phyloP scores from a whole-genome alignment of 2,329 filamentous ascomycete species.

The Aspergillus aculeatinus region DNA sequence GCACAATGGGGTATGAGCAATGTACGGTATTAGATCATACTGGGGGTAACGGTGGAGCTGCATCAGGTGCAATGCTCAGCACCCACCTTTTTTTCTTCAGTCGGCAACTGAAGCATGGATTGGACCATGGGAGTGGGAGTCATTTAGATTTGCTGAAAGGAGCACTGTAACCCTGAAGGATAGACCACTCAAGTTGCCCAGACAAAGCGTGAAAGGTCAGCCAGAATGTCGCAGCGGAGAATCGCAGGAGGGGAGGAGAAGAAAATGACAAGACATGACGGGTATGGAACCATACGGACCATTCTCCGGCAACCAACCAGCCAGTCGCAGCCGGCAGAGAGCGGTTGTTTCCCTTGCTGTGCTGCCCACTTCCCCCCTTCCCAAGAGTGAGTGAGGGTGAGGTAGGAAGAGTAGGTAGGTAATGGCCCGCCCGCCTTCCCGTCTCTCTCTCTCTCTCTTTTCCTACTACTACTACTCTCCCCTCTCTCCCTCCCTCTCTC shows the following conservation, averaged over 20 bases:
- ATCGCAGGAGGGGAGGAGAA: constrained; percentile 8
- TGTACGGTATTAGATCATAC: constrained; percentile 17
- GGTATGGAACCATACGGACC: constrained; percentile 24
- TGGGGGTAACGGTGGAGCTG: constrained; percentile 7
- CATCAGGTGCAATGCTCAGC: constrained; percentile 7
- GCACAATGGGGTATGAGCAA: constrained; percentile 12
- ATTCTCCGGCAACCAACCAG: constrained; percentile 24
- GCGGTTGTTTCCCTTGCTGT: constrained; percentile 28
- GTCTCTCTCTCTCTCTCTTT: constrained; percentile 21
- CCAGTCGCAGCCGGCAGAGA: constrained; percentile 27
- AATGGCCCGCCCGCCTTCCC: constrained; percentile 27
- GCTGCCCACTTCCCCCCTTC: constrained; percentile 26
- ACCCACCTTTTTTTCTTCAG: background rate
- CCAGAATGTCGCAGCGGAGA: constrained; percentile 3
- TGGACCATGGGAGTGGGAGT: background rate
- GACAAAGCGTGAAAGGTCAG: constrained; percentile 2
- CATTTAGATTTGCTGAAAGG: background rate
- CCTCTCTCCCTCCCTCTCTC: constrained; percentile 32
- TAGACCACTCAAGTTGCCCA: background rate
- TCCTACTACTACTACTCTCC: constrained; percentile 37
- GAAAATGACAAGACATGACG: constrained; percentile 18
- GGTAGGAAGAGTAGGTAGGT: constrained; percentile 11
- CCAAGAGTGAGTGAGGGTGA: constrained; percentile 9
- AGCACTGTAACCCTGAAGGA: constrained; percentile 2
- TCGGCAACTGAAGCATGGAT: background rate